These are phyloP conservation scores for Extremus antarcticus DNA, from an alignment of 495 filamentous ascomycete species.

Conservation along the genomic window DNA sequence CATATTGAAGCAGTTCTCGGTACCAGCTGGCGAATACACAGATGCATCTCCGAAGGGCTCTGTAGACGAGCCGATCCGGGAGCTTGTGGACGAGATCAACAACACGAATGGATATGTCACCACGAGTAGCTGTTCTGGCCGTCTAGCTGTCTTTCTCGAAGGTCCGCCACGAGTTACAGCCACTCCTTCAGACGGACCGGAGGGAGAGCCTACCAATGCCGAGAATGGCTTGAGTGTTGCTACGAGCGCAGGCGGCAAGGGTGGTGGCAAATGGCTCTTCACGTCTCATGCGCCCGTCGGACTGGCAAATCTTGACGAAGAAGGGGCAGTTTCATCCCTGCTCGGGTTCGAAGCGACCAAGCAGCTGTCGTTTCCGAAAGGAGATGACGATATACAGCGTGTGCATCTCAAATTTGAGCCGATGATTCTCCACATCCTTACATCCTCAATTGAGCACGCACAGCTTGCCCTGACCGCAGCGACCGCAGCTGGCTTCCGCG, in stretches of 20 bases:
- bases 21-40: slow-evolving; percentile 54
- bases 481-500: slow-evolving; percentile 72
- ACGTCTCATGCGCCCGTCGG: slow-evolving; percentile 68
- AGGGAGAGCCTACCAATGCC: background rate
- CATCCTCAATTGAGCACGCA: slow-evolving; percentile 59
- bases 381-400: slow-evolving; percentile 38
- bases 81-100: slow-evolving; percentile 69
- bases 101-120: slow-evolving; percentile 61
- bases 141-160: slow-evolving; percentile 77
- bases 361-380: background rate
- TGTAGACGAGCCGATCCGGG: slow-evolving; percentile 64
- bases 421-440: slow-evolving; percentile 84
- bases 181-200: slow-evolving; percentile 4
- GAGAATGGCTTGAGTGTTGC: slow-evolving; percentile 13
- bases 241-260: slow-evolving; percentile 53
- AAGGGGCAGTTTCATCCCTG: background rate
- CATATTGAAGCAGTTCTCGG: slow-evolving; percentile 54
- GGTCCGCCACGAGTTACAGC: slow-evolving; percentile 37
- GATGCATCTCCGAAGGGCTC: slow-evolving; percentile 80
- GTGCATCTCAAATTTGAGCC: slow-evolving; percentile 91
- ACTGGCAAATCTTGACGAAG: slow-evolving; percentile 8
- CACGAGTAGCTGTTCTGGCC: slow-evolving; percentile 82
- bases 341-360: background rate
- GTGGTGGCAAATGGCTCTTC: slow-evolving; percentile 71
- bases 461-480: slow-evolving; percentile 62